A percentile compares a stretch with the other conserved stretches of the same genome.
Conservation (phyloP, 106 monocot genomes). For the Agapanthus africanus region DNA sequence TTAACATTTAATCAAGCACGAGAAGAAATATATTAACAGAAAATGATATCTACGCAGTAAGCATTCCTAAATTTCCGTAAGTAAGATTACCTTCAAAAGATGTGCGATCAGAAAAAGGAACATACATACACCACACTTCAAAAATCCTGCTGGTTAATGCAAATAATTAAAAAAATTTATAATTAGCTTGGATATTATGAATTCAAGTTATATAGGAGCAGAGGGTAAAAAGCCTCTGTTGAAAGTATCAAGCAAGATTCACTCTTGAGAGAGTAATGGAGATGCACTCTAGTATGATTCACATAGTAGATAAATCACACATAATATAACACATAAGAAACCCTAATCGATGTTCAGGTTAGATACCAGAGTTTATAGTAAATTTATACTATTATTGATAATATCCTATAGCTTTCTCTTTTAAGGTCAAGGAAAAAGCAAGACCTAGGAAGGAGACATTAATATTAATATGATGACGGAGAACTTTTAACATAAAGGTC, state of each 20-base stretch:
- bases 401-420: no score
- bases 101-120: constrained; percentile 62
- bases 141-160: constrained; percentile 50
- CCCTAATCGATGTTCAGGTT: no score
- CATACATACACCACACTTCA: constrained; percentile 72
- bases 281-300: no score
- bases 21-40: neutral
- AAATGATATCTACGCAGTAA: neutral
- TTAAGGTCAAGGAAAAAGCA: no score
- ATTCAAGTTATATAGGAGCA: no score
- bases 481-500: neutral
- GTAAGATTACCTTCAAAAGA: constrained; percentile 52
- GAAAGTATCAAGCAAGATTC: neutral
- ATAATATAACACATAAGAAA: no score
- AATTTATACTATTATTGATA: no score
- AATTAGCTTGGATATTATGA: neutral
- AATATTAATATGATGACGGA: no score
- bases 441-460: no score
- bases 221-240: neutral
- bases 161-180: neutral
- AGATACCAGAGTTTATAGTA: no score
- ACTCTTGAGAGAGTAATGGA: no score
- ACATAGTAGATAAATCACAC: no score
- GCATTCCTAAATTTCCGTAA: neutral
- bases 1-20: neutral